Conservation (phyloP, 73 alveolate genomes). For the Paramecium bursaria region DNA sequence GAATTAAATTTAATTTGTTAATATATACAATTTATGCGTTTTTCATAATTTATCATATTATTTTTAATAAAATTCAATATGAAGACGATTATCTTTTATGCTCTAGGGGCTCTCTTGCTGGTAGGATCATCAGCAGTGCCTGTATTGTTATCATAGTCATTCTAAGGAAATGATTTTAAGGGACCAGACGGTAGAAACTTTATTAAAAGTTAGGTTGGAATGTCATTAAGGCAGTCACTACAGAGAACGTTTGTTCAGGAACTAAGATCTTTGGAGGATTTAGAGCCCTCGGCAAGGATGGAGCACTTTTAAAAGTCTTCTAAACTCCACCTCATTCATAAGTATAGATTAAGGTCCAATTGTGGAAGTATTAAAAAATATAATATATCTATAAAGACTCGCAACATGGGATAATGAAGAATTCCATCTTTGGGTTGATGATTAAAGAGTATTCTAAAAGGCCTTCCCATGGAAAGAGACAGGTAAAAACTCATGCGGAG, state of each 20-base stretch:
- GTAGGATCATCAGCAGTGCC: background rate
- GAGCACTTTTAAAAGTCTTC: background rate
- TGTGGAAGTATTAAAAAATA: constrained; percentile 65
- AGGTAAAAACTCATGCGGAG: background rate
- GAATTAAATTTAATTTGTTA: too few species aligned
- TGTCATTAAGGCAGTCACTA: background rate
- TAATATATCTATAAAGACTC: background rate
- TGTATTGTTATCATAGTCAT: constrained; percentile 16
- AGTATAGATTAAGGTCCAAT: constrained; percentile 4
- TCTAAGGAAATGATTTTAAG: constrained; percentile 5
- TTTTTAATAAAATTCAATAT: too few species aligned
- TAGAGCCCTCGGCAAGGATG: background rate
- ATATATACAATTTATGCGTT: too few species aligned
- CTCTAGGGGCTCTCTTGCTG: too few species aligned
- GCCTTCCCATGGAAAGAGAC: constrained; percentile 7
- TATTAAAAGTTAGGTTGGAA: constrained; percentile 8
- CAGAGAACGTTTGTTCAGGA: constrained; percentile 17
- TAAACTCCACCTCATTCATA: constrained; percentile 40
- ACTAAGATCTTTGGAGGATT: constrained; percentile 46
- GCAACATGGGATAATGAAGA: constrained; percentile 50
- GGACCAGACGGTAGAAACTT: constrained; percentile 20
- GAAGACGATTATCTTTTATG: too few species aligned
- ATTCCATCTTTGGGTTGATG: constrained; percentile 5
- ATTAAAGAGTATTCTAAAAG: constrained; percentile 8
- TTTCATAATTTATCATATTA: too few species aligned